Conservation (phyloP, 768 basidiomycete genomes). For the Coprinellus micaceus region DNA sequence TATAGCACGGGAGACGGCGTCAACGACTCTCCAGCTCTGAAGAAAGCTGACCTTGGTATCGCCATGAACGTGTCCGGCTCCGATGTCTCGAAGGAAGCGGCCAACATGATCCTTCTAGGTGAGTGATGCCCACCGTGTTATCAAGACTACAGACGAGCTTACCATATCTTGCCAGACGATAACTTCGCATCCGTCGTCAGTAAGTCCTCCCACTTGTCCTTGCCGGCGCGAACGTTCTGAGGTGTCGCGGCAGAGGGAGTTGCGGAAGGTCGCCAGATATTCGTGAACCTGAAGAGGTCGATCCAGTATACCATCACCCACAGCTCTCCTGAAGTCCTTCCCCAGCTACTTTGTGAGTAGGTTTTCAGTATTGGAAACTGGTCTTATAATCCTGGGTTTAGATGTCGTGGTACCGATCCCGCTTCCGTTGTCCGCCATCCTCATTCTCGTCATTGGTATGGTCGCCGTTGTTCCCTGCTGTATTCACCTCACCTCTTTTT, state of each 20-base stretch:
- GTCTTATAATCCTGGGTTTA: slow-evolving; percentile 18
- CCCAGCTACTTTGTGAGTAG: slow-evolving; percentile 59
- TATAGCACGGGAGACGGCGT: slow-evolving; percentile 73
- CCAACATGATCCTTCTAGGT: slow-evolving; percentile 72
- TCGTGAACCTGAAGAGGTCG: slow-evolving; percentile 66
- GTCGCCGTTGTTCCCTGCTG: background rate
- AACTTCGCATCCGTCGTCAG: slow-evolving; percentile 72
- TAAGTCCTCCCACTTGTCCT: slow-evolving; percentile 30
- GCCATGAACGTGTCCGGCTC: slow-evolving; percentile 76
- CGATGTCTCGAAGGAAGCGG: slow-evolving; percentile 71
- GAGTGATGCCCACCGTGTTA: background rate
- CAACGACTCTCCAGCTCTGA: slow-evolving; percentile 68
- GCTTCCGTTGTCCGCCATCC: slow-evolving; percentile 61
- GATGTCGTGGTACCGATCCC: slow-evolving; percentile 69
- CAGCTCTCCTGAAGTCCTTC: slow-evolving; percentile 66
- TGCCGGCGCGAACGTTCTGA: background rate
- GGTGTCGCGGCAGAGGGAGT: slow-evolving; percentile 49
- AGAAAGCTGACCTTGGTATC: slow-evolving; percentile 69
- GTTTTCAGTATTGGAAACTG: background rate
- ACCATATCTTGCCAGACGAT: slow-evolving; percentile 40
- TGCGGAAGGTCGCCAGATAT: slow-evolving; percentile 65
- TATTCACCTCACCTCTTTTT: too few species aligned
- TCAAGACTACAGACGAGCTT: too few species aligned
- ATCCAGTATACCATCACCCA: slow-evolving; percentile 71
- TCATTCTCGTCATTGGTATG: slow-evolving; percentile 67